Evolutionary conservation across 176 grass and related monocot species (phyloP), one percentile per base, ranked within the genome.

Genomic region (Raddia distichophylla): DNA sequence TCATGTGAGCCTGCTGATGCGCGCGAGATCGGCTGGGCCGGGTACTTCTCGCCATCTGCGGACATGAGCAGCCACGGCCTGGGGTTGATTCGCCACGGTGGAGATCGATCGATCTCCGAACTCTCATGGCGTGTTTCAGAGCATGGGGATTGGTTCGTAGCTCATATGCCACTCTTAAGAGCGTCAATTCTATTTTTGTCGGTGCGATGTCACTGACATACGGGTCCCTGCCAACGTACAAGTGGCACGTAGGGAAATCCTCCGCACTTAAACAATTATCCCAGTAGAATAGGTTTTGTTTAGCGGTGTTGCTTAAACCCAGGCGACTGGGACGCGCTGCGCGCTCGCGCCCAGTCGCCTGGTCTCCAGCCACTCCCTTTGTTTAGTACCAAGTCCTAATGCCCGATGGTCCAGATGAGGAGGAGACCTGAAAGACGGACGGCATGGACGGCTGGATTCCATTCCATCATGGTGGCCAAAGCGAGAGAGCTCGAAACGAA

Each of bases 1-100:
- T 71, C 87, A 69, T 89, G 81, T 85, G 82, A 75, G 6, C 71
- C 18, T 7, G n/a, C 27, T 10, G 69, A 18, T 45, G 45, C 18
- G 22, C 54, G 51, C 11, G 66, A 50, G 17, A 45, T 16, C 2
- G 44, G 62, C 45, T 44, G 43, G 61, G 70, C 45, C 53, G 43
- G 61, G 70, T 32, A 14, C 60, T 67, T 45, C 32, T 64, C 52
- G 11, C 27, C 60, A 6, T 13, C 33, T 10, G 44, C 59, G 12
- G 47, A 13, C 9, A 10, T 12, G 37, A 2, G 33, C 37, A 35
- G 18, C 8, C 45, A 12, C 5, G 33, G 54, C 48, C 43, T 13
- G 10, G 32, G 16, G 27, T 32, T 32, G 10, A 60, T 60, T 60
- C 19, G 2, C 27, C 57, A 10, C 8, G 9, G 58, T 60, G 58